Evolutionary conservation across 1,284 basidiomycete species (phyloP).

Genomic region (Veloboletus limbatus): DNA sequence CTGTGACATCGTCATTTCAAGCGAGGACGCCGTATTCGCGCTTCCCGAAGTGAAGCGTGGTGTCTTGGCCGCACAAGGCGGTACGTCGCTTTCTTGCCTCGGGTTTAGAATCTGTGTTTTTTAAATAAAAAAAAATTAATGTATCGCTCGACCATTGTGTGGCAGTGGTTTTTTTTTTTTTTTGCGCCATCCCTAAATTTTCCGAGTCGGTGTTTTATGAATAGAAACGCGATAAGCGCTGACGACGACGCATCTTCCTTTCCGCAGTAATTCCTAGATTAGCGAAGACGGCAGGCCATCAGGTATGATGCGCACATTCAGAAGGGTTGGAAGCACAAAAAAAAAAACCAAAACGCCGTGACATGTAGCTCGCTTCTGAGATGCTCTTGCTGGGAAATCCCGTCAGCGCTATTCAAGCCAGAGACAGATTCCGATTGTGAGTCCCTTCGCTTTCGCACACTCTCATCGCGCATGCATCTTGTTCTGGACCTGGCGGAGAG

Average conservation of each 20-base stretch:
- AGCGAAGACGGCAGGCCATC: conserved; percentile 60
- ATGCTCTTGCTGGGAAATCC: conserved; percentile 71
- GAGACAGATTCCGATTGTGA: conserved; percentile 72
- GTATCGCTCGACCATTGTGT: too few species aligned
- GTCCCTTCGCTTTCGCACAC: conserved; percentile 31
- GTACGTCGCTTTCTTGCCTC: conserved; percentile 37
- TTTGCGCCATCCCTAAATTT: conserved; percentile 11
- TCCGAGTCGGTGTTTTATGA: conserved; percentile 5
- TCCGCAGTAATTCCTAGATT: conserved; percentile 61
- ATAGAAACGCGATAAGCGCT: conserved; percentile 15
- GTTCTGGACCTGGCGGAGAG: too few species aligned
- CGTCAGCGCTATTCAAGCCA: conserved; percentile 66
- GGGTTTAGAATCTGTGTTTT: not conserved
- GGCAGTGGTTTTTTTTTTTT: too few species aligned
- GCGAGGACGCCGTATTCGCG: conserved; percentile 67
- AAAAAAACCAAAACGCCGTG: conserved; percentile 14
- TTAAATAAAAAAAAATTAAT: too few species aligned
- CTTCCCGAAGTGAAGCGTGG: conserved; percentile 83
- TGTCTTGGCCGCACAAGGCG: conserved; percentile 74
- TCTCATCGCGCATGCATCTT: conserved; percentile 13
- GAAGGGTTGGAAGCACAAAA: too few species aligned
- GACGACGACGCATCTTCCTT: conserved; percentile 4
- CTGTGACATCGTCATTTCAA: conserved; percentile 81
- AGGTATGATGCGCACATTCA: conserved; percentile 44
- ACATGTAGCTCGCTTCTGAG: conserved; percentile 65